Conservation (phyloP, 345 rosid genomes). For the Murraya koenigii region DNA sequence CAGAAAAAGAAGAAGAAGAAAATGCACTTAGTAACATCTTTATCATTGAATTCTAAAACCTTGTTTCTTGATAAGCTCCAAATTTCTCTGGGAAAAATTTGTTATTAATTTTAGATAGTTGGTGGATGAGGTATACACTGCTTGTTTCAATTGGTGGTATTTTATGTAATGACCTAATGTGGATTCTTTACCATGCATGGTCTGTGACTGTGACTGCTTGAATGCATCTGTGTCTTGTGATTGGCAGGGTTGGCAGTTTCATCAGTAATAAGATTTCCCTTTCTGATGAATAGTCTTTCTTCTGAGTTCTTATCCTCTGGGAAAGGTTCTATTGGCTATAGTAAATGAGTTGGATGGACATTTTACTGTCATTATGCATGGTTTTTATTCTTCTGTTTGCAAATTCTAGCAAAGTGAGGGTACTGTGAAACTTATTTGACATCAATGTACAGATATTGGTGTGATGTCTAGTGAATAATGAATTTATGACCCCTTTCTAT, state of each 20-base stretch:
- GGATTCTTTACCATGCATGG: not conserved
- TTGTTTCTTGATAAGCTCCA: conserved; percentile 2
- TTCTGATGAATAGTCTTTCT: not conserved
- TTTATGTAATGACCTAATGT: not conserved
- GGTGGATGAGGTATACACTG: not conserved
- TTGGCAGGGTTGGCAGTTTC: not conserved
- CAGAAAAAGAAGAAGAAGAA: not conserved
- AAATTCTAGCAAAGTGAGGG: not conserved
- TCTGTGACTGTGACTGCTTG: not conserved
- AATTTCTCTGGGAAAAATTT: conserved; percentile 1
- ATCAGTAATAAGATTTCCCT: not conserved
- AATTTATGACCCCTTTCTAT: not conserved
- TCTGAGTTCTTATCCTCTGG: not conserved
- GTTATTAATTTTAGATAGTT: conserved; percentile 2
- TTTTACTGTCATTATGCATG: not conserved
- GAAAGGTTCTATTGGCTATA: not conserved
- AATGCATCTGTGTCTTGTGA: not conserved
- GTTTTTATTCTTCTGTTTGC: not conserved
- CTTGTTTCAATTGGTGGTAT: not conserved
- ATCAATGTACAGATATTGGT: not conserved
- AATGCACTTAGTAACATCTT: conserved; percentile 5
- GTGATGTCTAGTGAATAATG: not conserved
- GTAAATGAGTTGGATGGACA: not conserved
- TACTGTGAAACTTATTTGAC: not conserved
- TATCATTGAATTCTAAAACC: not conserved